Conservation (phyloP, 75 land plant genomes). For the Cupressus sempervirens region DNA sequence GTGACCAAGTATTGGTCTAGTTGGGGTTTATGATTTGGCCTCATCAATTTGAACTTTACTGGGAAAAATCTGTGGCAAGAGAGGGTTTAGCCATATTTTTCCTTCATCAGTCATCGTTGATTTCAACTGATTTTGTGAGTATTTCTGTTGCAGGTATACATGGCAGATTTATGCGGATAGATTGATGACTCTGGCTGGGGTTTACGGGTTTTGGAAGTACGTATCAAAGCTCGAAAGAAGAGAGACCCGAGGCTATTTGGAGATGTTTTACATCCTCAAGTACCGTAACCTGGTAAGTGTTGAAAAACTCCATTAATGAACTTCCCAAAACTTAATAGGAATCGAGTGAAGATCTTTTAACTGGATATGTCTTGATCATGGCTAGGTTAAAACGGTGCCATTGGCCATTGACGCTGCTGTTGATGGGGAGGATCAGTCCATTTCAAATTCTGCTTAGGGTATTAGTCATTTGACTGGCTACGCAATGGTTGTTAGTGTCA, state of each 20-base stretch:
- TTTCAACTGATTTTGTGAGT: background rate
- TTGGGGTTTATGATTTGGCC: background rate
- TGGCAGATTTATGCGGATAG: constrained; percentile 68
- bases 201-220: constrained; percentile 75
- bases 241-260: constrained; percentile 58
- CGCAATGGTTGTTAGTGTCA: background rate
- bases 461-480: background rate
- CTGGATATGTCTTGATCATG: background rate
- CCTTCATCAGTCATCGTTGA: background rate
- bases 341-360: background rate
- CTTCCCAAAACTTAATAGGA: background rate
- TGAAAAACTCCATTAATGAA: background rate
- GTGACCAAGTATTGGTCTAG: background rate
- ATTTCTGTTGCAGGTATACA: constrained; percentile 34
- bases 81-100: background rate
- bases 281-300: constrained; percentile 48
- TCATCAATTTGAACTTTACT: background rate
- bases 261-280: constrained; percentile 68
- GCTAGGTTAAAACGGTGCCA: constrained; percentile 15
- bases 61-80: background rate
- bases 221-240: constrained; percentile 63
- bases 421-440: background rate
- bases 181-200: constrained; percentile 56
- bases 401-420: constrained; percentile 3
- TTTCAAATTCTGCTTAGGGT: background rate